phyloP scores from a whole-genome alignment of 139 green algal species.

The Chlamydomonas sphaeroides region DNA sequence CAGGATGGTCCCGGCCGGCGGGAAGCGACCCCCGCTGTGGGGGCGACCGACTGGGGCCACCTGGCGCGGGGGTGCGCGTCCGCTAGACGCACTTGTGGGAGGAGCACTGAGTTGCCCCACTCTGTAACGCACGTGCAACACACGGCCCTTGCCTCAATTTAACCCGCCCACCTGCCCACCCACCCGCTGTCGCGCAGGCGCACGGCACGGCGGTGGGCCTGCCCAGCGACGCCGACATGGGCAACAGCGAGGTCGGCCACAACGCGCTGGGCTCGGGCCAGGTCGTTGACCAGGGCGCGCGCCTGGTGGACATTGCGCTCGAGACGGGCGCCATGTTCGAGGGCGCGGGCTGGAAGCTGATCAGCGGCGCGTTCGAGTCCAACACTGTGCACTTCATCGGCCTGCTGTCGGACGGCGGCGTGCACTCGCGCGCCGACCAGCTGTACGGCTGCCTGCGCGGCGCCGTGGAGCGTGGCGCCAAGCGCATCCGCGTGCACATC shows the following conservation, averaged over 20 bases:
- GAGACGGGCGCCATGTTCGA: slow-evolving; percentile 82
- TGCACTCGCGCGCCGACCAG: slow-evolving; percentile 94
- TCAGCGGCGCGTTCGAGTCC: slow-evolving; percentile 77
- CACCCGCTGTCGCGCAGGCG: too few species aligned
- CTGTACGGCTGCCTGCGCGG: slow-evolving; percentile 72
- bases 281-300: slow-evolving; percentile 92
- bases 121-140: too few species aligned
- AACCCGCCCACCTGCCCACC: too few species aligned
- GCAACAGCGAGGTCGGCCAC: slow-evolving; percentile 92
- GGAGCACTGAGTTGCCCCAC: too few species aligned
- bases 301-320: slow-evolving; percentile 92
- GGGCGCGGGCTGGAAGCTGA: slow-evolving; percentile 85
- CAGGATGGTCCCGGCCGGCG: too few species aligned
- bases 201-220: slow-evolving; percentile 95
- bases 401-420: slow-evolving; percentile 92
- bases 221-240: slow-evolving; percentile 94
- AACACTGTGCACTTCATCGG: slow-evolving; percentile 96
- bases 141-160: too few species aligned
- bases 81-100: too few species aligned
- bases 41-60: too few species aligned
- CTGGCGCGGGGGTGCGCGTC: too few species aligned
- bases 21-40: too few species aligned
- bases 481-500: slow-evolving; percentile 90
- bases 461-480: slow-evolving; percentile 82
- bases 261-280: slow-evolving; percentile 95